Base-by-base conservation (phyloP, 2,329 filamentous ascomycete genomes). In the Neonectria ditissima region DNA sequence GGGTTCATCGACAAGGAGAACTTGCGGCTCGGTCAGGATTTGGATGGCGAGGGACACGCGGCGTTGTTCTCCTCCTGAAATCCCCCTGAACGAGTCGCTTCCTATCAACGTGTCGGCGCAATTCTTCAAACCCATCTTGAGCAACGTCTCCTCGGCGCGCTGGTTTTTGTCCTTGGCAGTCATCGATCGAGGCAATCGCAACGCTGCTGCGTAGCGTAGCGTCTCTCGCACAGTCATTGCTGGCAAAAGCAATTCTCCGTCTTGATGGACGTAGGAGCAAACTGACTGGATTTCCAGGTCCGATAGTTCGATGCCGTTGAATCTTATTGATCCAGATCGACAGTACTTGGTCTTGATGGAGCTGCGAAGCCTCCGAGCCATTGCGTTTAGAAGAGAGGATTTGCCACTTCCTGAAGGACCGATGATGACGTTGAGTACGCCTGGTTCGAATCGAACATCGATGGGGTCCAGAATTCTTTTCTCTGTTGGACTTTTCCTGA, bases 361-460 rank as follows among this genome's bases (percentile, higher is more conserved):
- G 57, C 86, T 86, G 32, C 86, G 86, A 6, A 93, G 79, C 16
- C 91, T 82, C 10, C 87, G 79, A 1, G 91, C 89, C 84, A 93
- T 90, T 2, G 88, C 84, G 72, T 92, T 92, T 13, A 93, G 80
- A 1, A 93, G 80, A 1, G 89, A 91, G 0, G 91, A 92, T 75
- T 93, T 93, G 1, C 91, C 91, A 47, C 87, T 90, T 0, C 91
- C 91, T 0, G 90, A 92, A 0, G 91, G 91, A 0, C 91, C 91
- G 90, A 93, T 92, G 65, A 93, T 91, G 32, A 93, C 84, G 67
- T 93, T 93, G 22, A 94, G 76, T 14, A 84, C 80, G 1, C 90
- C 90, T 0, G 91, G 85, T 54, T 87, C 82, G 69, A 93, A 93
- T 0, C 84, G 86, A 0, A 89, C 81, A 1, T 84, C 88, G 28